Conservation (phyloP, 176 grass and related monocot species). For the Musa schizocarpa region DNA sequence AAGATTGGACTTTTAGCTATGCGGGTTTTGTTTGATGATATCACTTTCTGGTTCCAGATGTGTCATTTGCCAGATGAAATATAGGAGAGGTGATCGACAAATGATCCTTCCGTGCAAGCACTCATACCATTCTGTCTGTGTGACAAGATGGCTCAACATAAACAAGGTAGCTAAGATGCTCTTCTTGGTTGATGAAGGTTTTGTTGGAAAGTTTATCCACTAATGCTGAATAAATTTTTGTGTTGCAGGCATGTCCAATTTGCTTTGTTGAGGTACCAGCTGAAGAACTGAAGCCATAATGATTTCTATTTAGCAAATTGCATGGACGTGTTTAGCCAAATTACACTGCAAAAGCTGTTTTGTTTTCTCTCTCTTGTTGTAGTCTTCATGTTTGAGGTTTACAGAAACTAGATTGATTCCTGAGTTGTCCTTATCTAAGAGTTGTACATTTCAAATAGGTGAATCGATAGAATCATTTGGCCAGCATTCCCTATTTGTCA, state of each 20-base stretch:
- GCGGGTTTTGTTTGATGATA: too few relatives aligned
- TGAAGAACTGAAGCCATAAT: conserved; percentile 41
- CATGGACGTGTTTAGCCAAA: too few relatives aligned
- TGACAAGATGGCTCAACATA: conserved; percentile 86
- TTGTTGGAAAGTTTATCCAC: too few relatives aligned
- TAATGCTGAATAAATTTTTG: conserved; percentile 10
- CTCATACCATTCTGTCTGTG: conserved; percentile 67
- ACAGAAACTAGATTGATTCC: too few relatives aligned
- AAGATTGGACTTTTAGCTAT: too few relatives aligned
- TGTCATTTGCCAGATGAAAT: conserved; percentile 96
- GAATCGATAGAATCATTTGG: too few relatives aligned
- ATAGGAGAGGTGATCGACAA: conserved; percentile 82
- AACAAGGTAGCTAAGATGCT: conserved; percentile 49
- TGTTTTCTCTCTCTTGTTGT: too few relatives aligned
- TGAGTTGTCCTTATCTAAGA: too few relatives aligned
- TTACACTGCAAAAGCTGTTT: too few relatives aligned
- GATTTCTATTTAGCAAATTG: conserved; percentile 21
- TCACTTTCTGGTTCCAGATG: conserved; percentile 39
- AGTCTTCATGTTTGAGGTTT: too few relatives aligned
- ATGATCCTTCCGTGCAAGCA: conserved; percentile 94
- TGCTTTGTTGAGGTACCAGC: conserved; percentile 73
- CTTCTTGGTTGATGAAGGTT: not conserved
- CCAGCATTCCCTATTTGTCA: too few relatives aligned
- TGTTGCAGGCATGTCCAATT: conserved; percentile 71
- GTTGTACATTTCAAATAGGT: too few relatives aligned